Evolutionary conservation across 371 early-diverging fungal genomes (phyloP).

Genomic region (Mucor circinelloides): DNA sequence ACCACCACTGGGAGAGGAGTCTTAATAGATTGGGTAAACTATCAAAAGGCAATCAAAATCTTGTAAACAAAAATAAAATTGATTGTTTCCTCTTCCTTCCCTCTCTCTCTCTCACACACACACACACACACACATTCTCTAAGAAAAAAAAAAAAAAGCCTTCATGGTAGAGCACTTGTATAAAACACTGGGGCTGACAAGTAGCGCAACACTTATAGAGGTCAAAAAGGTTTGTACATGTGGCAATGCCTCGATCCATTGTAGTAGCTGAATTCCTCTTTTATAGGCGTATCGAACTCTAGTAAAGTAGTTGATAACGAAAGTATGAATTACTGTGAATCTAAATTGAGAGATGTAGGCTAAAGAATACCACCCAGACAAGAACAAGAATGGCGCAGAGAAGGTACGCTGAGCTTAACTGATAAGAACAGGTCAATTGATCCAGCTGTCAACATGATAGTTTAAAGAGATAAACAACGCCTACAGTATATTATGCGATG

Average conservation of each 20-base stretch:
- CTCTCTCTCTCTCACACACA: neutral
- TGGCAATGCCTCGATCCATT: too few species aligned
- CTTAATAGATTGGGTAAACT: too few species aligned
- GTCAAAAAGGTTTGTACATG: constrained; percentile 1
- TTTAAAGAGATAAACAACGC: constrained; percentile 15
- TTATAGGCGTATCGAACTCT: neutral
- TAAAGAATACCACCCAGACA: constrained; percentile 15
- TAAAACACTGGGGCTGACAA: neutral
- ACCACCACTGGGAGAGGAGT: too few species aligned
- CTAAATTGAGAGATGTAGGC: neutral
- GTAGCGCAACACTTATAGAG: neutral
- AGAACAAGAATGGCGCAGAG: constrained; percentile 14
- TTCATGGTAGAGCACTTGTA: constrained; percentile 3
- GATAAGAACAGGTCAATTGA: neutral
- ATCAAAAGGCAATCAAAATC: too few species aligned
- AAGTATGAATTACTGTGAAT: too few species aligned
- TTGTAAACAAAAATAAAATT: too few species aligned
- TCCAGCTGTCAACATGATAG: neutral
- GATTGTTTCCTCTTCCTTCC: neutral
- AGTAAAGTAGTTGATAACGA: too few species aligned
- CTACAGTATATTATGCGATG: constrained; percentile 6
- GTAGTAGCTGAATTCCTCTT: neutral
- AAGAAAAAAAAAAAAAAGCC: neutral
- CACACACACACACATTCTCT: too few species aligned
- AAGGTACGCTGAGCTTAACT: neutral